Conservation (phyloP, 768 basidiomycete species). For the Collybia sordida region DNA sequence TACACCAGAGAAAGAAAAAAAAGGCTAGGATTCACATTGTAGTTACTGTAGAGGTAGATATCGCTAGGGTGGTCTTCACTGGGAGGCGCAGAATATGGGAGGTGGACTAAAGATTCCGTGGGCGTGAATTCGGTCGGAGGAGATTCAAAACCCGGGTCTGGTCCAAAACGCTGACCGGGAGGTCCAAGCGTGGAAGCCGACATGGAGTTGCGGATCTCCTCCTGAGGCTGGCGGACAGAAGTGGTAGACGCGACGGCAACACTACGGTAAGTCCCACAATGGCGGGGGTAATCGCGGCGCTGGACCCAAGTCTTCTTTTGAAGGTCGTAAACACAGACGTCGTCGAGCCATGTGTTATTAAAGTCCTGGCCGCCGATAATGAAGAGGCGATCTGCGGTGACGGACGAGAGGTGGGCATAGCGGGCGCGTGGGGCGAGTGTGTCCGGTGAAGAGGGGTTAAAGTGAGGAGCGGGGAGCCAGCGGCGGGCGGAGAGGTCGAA, state of each 20-base stretch:
- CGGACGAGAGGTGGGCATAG: conserved; percentile 92
- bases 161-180: conserved; percentile 58
- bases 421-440: conserved; percentile 74
- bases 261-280: conserved; percentile 95
- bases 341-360: conserved; percentile 90
- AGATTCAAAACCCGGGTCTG: conserved; percentile 39
- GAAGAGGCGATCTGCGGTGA: conserved; percentile 81
- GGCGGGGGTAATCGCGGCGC: conserved; percentile 79
- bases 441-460: conserved; percentile 38
- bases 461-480: conserved; percentile 63
- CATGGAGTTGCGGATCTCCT: conserved; percentile 47
- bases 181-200: conserved; percentile 47
- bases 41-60: conserved; percentile 93
- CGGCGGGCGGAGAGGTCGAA: conserved; percentile 70
- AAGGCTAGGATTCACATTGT: conserved; percentile 68
- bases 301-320: conserved; percentile 73
- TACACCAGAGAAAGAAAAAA: conserved; percentile 5
- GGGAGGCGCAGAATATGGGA: conserved; percentile 75
- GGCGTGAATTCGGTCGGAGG: conserved; percentile 48
- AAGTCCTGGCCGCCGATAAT: conserved; percentile 96
- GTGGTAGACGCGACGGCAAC: conserved; percentile 79
- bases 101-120: conserved; percentile 61
- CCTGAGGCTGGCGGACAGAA: conserved; percentile 67
- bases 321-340: conserved; percentile 89
- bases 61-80: conserved; percentile 79